Percentiles rank a stretch among this genome's conserved stretches.
phyloP scores from a whole-genome alignment of 179 eudicot genomes.

The Corrigiola litoralis region DNA sequence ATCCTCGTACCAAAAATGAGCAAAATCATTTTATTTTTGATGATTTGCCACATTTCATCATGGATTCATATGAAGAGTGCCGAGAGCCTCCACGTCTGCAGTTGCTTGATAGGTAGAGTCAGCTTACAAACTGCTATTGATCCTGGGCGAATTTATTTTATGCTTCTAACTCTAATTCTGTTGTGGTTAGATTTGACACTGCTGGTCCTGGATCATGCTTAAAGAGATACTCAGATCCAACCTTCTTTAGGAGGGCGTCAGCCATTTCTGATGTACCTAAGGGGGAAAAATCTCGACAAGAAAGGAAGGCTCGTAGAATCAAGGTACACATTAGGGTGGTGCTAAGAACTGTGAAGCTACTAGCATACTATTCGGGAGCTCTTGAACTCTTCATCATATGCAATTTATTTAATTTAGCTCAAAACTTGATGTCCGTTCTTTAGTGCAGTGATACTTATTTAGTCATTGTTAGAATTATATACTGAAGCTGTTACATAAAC shows the following conservation, averaged over 20 bases:
- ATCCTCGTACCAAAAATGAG: conserved; percentile 48
- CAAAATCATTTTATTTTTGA: conserved; percentile 62
- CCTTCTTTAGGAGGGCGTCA: conserved; percentile 76
- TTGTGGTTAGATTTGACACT: conserved; percentile 66
- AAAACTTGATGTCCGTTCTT: not conserved
- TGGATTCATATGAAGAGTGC: conserved; percentile 85
- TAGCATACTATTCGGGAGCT: not conserved
- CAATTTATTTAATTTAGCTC: no score
- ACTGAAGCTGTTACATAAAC: no score
- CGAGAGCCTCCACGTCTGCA: conserved; percentile 78
- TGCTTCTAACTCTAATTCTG: conserved; percentile 9
- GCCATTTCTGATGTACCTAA: conserved; percentile 36
- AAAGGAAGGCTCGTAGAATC: conserved; percentile 50
- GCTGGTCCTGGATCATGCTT: conserved; percentile 97
- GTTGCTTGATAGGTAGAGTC: conserved; percentile 76
- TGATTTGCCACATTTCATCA: conserved; percentile 76
- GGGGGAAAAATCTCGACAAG: conserved; percentile 36
- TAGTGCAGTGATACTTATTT: not conserved
- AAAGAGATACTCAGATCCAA: conserved; percentile 92
- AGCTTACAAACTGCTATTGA: conserved; percentile 1
- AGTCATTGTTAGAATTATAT: no score
- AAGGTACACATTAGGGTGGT: conserved; percentile 42
- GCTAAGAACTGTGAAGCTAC: not conserved
- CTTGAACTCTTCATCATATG: no score
- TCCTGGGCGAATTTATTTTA: not conserved